Evolutionary conservation across 2,329 filamentous ascomycete genomes (phyloP), one percentile per base, ranked within the genome.

Genomic region (Fusarium stilboides): DNA sequence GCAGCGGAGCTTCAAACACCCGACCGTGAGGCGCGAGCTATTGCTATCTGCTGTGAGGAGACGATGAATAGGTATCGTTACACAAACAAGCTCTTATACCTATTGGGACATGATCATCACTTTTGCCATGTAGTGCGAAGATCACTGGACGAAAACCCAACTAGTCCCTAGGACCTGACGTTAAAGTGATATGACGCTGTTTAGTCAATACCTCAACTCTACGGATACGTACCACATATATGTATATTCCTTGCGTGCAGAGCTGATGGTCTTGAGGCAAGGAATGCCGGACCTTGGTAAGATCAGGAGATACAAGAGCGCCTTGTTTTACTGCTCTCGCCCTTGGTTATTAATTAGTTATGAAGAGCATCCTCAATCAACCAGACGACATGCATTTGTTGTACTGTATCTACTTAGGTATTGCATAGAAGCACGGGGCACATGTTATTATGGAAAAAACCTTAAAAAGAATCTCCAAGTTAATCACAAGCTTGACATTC

Each of bases 21-120:
- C 42, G 57, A 39, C 36, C 34, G 33, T 26, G 17, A 49, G 61
- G 39, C 40, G 19, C 37, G 44, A 53, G 45, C 36, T 53, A 43
- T 57, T 63, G 46, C 47, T 24, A 40, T 56, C 46, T 44, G 28
- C 26, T 22, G 34, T 42, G 19, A 24, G 40, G 39, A 68, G 47
- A 54, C 26, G 42, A 46, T 37, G 52, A 19, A 56, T 40, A 44
- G 49, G 39, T 51, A 15, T 55, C 20, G 66, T 70, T 69, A 70
- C 66, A 69, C 66, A 66, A 56, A 34, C 45, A 67, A 70, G 36
- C 49, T 51, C 31, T 44, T 49, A n/a, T 47, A 52, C 57, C 44
- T 33, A 58, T 63, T 22, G 20, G 66, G 66, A 24, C 34, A 51
- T 63, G 66, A 69, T 69, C 62, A 57, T 51, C 66, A 36, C 45